Percentiles rank a stretch among this genome's conserved stretches.
Evolutionary conservation across 2,329 filamentous ascomycete genomes (phyloP).

Genomic region (Tolypocladium nubicola): DNA sequence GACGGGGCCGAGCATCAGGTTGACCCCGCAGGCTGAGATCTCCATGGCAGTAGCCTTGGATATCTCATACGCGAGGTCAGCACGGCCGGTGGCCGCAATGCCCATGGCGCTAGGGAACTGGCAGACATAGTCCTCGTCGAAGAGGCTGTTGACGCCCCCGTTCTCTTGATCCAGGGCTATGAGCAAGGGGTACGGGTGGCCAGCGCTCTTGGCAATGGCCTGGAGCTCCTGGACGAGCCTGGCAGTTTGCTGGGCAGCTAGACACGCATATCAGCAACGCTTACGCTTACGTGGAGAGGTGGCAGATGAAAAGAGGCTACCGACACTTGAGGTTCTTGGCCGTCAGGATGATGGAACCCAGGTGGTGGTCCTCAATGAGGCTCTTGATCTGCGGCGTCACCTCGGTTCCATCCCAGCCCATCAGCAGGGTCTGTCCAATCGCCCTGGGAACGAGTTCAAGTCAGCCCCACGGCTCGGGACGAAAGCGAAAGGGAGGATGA

Average conservation of each 20-base stretch:
- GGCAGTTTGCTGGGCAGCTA: conserved; percentile 86
- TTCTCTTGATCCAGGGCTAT: conserved; percentile 97
- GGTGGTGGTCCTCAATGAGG: conserved; percentile 72
- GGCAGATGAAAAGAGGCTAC: conserved; percentile 11
- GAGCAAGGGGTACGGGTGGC: conserved; percentile 77
- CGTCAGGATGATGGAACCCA: conserved; percentile 78
- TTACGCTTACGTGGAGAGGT: neutral
- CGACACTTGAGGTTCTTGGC: conserved; percentile 79
- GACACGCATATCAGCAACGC: conserved; percentile 15
- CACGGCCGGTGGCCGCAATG: conserved; percentile 80
- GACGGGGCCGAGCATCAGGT: conserved; percentile 88
- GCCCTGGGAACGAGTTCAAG: conserved; percentile 33
- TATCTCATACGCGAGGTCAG: conserved; percentile 76
- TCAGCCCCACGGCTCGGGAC: conserved; percentile 7
- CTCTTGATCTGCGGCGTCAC: conserved; percentile 74
- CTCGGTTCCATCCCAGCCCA: conserved; percentile 78
- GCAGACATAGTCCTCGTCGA: conserved; percentile 89
- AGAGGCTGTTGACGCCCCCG: conserved; percentile 93
- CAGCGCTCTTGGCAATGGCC: conserved; percentile 80
- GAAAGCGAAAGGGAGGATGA: conserved; percentile 3
- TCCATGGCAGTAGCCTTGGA: conserved; percentile 91
- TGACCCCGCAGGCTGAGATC: conserved; percentile 85
- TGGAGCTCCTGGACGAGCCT: conserved; percentile 84
- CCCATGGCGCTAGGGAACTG: conserved; percentile 98
- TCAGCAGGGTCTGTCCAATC: conserved; percentile 68